phyloP scores from a whole-genome alignment of 495 filamentous ascomycete species.

The Lophium mytilinum region DNA sequence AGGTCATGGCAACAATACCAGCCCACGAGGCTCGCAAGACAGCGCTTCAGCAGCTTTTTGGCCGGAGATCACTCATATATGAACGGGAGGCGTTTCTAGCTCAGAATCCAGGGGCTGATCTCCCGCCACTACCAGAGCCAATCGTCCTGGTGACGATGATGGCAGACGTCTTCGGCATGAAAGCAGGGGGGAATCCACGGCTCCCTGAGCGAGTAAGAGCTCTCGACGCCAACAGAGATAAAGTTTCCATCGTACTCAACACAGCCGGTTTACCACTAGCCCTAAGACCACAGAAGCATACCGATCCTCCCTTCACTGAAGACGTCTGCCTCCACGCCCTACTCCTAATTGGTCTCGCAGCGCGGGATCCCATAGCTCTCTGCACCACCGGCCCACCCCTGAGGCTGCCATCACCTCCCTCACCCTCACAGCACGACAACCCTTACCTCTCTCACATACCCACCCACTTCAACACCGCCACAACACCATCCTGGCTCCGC shows the following conservation, averaged over 20 bases:
- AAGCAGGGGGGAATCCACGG: conserved; percentile 26
- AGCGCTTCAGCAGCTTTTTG: conserved; percentile 9
- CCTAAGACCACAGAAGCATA: conserved; percentile 5
- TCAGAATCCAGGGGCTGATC: conserved; percentile 9
- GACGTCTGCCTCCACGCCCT: conserved; percentile 29
- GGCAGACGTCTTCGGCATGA: conserved; percentile 27
- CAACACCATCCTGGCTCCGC: conserved; percentile 20
- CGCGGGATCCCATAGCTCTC: conserved; percentile 26
- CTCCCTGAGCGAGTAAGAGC: conserved; percentile 22
- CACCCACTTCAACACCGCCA: conserved; percentile 8
- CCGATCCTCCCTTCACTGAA: conserved; percentile 14
- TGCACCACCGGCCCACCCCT: conserved; percentile 27
- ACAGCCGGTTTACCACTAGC: conserved; percentile 26
- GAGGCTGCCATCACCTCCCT: background rate
- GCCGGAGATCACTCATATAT: background rate
- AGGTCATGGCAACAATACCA: conserved; percentile 2
- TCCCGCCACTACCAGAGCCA: background rate
- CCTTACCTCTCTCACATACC: no score
- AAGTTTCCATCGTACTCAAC: conserved; percentile 27
- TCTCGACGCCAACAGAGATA: conserved; percentile 28
- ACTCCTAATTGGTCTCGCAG: conserved; percentile 25
- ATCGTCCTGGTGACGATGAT: conserved; percentile 19
- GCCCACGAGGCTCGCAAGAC: background rate
- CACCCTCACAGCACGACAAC: no score
- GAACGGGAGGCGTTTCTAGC: conserved; percentile 19